phyloP scores from a whole-genome alignment of 164 flowering plant species.

The Aristolochia fimbriata region DNA sequence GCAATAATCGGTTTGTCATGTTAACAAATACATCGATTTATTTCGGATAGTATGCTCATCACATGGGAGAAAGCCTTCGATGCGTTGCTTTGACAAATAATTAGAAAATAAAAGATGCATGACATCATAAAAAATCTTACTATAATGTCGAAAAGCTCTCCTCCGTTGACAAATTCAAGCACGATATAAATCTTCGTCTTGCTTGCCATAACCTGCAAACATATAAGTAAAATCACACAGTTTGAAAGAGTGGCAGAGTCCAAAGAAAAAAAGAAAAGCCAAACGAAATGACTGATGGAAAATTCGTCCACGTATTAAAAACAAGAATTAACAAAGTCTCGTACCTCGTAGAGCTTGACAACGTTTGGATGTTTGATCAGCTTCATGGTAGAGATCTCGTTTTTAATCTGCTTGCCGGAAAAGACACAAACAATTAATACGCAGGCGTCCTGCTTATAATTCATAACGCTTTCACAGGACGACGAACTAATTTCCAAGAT shows the following conservation, averaged over 20 bases:
- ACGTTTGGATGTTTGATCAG: conserved; percentile 71
- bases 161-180: conserved; percentile 14
- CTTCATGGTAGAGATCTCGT: conserved; percentile 71
- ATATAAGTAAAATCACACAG: neutral
- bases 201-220: conserved; percentile 17
- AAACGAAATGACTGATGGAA: neutral
- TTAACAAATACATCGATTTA: too few relatives aligned
- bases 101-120: too few relatives aligned
- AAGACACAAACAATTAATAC: too few relatives aligned
- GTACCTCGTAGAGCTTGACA: conserved; percentile 45
- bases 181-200: conserved; percentile 16
- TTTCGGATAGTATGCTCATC: too few relatives aligned
- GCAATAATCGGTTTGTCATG: too few relatives aligned
- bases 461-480: too few relatives aligned
- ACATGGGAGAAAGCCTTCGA: too few relatives aligned
- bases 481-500: too few relatives aligned
- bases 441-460: too few relatives aligned
- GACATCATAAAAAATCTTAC: conserved; percentile 2
- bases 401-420: conserved; percentile 39
- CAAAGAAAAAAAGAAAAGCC: neutral
- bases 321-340: too few relatives aligned
- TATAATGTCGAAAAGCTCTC: conserved; percentile 16
- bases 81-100: too few relatives aligned
- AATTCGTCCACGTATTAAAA: neutral
- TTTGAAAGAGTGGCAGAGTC: too few relatives aligned